Base-by-base conservation (phyloP, 352 stramenopile genomes). In the Globisporangium heterothallicum region DNA sequence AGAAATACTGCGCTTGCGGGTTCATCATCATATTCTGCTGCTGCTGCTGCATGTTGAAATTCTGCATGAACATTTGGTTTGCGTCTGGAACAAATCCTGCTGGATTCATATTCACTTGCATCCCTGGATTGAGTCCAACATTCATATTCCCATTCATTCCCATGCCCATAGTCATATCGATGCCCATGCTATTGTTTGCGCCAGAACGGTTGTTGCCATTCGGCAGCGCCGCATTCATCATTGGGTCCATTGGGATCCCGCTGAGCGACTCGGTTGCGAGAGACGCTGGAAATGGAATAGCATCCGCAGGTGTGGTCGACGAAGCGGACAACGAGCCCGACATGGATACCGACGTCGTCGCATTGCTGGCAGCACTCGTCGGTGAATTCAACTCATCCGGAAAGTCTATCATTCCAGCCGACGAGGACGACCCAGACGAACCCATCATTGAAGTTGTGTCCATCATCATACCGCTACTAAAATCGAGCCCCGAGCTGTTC, bases 351-450 rank as follows among this genome's bases (percentile, higher is more conserved):
- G 69, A 68, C 9, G 69, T 77, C 38, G 49, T 45, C 21, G 54
- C 41, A 7, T 34, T 63, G 4, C 30, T 45, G 12, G 54, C 19
- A 14, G 53, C 42, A 36, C 53, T 68, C 51, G 70, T 81, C 24
- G 82, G 77, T 36, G 83, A 88, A 47, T 94, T 89, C n/a, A 94
- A 68, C 45, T 94, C 84, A 30, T 91, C 84, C 0, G 84, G 84
- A 53, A 94, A 92, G 49, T 92, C 84, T 30, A 94, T 92, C 56
- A 92, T 83, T 4, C 73, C 83, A 3, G 64, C 49, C 4, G 70
- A 69, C 22, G 63, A 40, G 6, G 64, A 53, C 6, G 49, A 47
- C 6, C 45, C 40, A 44, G 63, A 51, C 30, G 48, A 56, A 19
- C 53, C 57, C 14, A 85, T 48, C 58, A 81, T 60, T 43, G 66